These are phyloP conservation scores for Polyporus arcularius DNA, from an alignment of 768 basidiomycete genomes.

Conservation along the genomic window DNA sequence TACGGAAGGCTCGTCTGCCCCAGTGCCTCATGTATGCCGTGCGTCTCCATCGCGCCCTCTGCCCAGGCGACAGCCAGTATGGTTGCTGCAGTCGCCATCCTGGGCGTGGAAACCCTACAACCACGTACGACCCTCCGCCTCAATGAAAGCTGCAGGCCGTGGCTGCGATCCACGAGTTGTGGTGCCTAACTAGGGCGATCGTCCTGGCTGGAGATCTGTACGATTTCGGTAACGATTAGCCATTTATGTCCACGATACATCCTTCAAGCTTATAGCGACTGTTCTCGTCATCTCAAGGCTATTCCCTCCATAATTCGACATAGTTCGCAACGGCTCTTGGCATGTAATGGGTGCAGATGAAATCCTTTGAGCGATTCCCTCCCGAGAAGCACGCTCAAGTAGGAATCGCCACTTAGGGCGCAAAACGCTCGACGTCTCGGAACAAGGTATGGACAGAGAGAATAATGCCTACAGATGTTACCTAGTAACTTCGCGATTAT, in stretches of 20 bases:
- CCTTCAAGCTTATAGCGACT: background rate
- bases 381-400: background rate
- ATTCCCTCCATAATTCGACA: background rate
- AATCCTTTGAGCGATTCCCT: background rate
- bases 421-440: slow-evolving; percentile 19
- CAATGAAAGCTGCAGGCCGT: slow-evolving; percentile 6
- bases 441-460: slow-evolving; percentile 17
- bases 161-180: slow-evolving; percentile 3
- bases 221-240: slow-evolving; percentile 2
- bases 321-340: background rate
- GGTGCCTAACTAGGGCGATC: slow-evolving; percentile 15
- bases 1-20: background rate
- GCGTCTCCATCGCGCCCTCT: slow-evolving; percentile 9
- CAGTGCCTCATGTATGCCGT: slow-evolving; percentile 9
- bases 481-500: slow-evolving; percentile 7
- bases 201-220: slow-evolving; percentile 5
- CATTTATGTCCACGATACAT: background rate
- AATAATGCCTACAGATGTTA: slow-evolving; percentile 15
- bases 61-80: slow-evolving; percentile 5
- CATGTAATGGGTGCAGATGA: background rate
- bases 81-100: slow-evolving; percentile 4
- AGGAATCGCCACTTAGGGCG: slow-evolving; percentile 5
- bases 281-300: background rate
- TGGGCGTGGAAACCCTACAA: slow-evolving; percentile 11
- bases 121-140: slow-evolving; percentile 10